Evolutionary conservation across 2,329 filamentous ascomycete genomes (phyloP).

Genomic region (Aspergillus felis): DNA sequence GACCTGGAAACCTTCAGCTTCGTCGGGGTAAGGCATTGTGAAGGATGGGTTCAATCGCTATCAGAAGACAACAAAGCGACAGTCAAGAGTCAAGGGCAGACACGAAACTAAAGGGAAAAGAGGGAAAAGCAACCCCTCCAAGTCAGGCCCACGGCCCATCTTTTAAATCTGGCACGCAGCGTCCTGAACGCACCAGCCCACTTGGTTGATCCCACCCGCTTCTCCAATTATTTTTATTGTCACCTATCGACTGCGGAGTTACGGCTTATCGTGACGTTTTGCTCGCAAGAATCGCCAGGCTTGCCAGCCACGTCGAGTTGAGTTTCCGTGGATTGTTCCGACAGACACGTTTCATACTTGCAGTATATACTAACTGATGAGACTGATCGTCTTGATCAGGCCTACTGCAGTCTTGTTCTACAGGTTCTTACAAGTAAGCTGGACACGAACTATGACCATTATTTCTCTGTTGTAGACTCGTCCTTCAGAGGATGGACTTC

Average conservation of each 20-base stretch:
- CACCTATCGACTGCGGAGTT: neutral
- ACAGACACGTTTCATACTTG: neutral
- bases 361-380: too few relatives aligned
- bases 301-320: neutral
- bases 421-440: too few relatives aligned
- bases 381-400: too few relatives aligned
- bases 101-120: neutral
- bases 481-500: neutral
- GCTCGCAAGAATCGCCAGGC: neutral
- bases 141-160: neutral
- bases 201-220: conserved; percentile 1
- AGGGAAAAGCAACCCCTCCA: neutral
- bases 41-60: neutral
- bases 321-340: neutral
- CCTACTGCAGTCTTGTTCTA: neutral
- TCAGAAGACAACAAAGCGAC: neutral
- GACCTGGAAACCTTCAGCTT: conserved; percentile 47
- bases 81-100: neutral
- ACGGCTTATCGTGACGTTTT: neutral
- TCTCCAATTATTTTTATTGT: neutral
- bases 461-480: neutral
- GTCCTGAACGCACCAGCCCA: neutral
- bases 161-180: neutral
- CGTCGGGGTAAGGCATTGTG: conserved; percentile 44
- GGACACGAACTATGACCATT: neutral